Base-by-base conservation (phyloP, 2,329 filamentous ascomycete genomes). In the Tolypocladium capitatum region DNA sequence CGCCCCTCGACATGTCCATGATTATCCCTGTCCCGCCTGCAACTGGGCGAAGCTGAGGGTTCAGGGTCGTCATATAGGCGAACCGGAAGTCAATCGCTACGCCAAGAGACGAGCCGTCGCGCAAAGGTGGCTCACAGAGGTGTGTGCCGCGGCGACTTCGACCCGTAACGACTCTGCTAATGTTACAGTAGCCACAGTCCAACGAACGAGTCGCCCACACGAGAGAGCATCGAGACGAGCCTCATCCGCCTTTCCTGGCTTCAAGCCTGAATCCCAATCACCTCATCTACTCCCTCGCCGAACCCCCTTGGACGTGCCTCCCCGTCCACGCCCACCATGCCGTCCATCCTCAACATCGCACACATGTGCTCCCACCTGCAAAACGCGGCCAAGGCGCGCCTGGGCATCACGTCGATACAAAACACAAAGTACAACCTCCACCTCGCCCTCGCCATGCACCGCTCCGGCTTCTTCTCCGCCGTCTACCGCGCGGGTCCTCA, bases 281-380 rank as follows among this genome's bases (percentile, higher is more conserved):
- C 11, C 27, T 8, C 38, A 28, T 27, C 21, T 28, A 8, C 20
- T 24, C 38, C 38, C 36, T 16, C 24, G 21, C 14, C 24, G 38
- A 27, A 42, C 38, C n/a, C 20, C 13, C 28, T 31, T 16, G 18
- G 36, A 40, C 36, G 36, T 27, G 18, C 21, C 21, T 14, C 36
- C 20, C 28, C 42, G 28, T 34, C 35, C 27, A 34, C 32, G 46
- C 41, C 51, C 56, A 57, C 43, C 53, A 68, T 68, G 65, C 64
- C 65, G 5, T 68, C 65, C 58, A 76, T 95, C 68, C 72, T 78
- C 62, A 80, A 83, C 67, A 76, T 94, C 54, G 76, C 80, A 58
- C 73, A 91, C 72, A 80, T 90, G 68, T 94, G 86, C 75, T 89
- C 88, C 55, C 89, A 95, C 71, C 75, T 96, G 49, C 86, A 92